A percentile compares a stretch with the other conserved stretches of the same genome.
Evolutionary conservation across 345 rosid species (phyloP).

Genomic region (Raphanus sativus): DNA sequence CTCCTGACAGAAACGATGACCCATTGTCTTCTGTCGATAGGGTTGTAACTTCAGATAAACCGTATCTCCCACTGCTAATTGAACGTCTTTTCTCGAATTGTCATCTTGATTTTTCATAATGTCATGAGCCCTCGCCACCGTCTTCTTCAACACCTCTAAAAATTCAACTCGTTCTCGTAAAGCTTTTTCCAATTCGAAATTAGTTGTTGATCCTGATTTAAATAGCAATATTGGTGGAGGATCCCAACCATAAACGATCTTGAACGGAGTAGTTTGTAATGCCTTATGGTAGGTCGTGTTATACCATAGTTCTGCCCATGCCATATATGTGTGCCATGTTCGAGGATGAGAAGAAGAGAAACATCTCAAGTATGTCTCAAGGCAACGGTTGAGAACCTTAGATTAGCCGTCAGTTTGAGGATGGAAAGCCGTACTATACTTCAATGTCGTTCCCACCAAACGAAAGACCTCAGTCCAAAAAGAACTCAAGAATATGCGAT

Average conservation of each 20-base stretch:
- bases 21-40: not conserved
- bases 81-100: not conserved
- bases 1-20: not conserved
- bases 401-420: not conserved
- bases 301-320: not conserved
- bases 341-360: not conserved
- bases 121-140: not conserved
- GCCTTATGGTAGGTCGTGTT: not conserved
- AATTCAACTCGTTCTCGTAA: too few relatives aligned
- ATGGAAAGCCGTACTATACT: not conserved
- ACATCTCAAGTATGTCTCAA: not conserved
- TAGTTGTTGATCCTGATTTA: too few relatives aligned
- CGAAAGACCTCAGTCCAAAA: not conserved
- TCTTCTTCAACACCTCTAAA: too few relatives aligned
- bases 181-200: not conserved
- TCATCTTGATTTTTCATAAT: not conserved
- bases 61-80: not conserved
- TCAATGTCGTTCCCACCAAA: not conserved
- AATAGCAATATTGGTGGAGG: too few relatives aligned
- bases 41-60: not conserved
- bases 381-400: not conserved
- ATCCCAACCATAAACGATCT: not conserved
- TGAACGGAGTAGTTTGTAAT: too few relatives aligned
- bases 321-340: not conserved
- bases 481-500: not conserved